Conservation (phyloP, 2,329 filamentous ascomycete genomes). For the Aspergillus sp. region DNA sequence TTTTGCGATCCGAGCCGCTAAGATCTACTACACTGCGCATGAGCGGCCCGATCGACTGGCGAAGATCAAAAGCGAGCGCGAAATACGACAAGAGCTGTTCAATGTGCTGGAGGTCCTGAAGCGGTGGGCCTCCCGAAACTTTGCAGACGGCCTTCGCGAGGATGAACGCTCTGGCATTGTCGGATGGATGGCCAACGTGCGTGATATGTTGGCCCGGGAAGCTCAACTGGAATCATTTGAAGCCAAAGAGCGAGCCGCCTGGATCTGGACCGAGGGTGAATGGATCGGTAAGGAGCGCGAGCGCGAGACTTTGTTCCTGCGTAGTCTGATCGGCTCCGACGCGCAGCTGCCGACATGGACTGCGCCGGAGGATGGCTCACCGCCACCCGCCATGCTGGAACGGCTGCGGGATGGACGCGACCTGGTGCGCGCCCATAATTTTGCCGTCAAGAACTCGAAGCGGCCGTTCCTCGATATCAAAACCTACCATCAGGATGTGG, state of each 20-base stretch:
- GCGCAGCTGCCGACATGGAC: conserved; percentile 69
- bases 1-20: conserved; percentile 90
- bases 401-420: conserved; percentile 76
- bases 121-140: conserved; percentile 84
- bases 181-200: conserved; percentile 77
- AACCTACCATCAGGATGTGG: conserved; percentile 85
- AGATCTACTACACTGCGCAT: conserved; percentile 94
- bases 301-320: conserved; percentile 78
- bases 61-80: conserved; percentile 81
- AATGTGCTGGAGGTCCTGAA: conserved; percentile 88
- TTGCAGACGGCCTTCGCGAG: conserved; percentile 75
- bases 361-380: conserved; percentile 51
- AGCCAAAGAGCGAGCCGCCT: conserved; percentile 68
- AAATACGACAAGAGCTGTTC: conserved; percentile 80
- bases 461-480: conserved; percentile 88
- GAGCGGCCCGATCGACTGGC: conserved; percentile 83
- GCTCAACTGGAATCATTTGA: conserved; percentile 76
- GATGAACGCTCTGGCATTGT: conserved; percentile 77
- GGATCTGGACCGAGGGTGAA: conserved; percentile 77
- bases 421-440: conserved; percentile 86
- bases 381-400: conserved; percentile 68
- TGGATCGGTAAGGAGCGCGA: conserved; percentile 76
- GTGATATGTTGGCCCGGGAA: conserved; percentile 73
- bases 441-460: conserved; percentile 78
- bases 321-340: conserved; percentile 64